Conservation (phyloP, 2,329 filamentous ascomycete genomes). For the Paecilomyces formosus region DNA sequence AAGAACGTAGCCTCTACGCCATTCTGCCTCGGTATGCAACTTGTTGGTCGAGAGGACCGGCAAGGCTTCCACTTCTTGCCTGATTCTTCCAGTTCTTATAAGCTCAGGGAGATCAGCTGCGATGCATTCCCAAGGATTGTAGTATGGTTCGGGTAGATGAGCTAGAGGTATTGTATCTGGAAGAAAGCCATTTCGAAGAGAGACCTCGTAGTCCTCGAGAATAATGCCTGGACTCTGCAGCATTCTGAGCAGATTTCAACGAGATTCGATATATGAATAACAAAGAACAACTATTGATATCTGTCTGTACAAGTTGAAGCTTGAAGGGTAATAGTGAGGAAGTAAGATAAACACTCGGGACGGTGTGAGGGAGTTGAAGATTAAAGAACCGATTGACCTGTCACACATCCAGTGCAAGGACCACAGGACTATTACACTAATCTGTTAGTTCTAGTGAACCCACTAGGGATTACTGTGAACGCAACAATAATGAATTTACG, state of each 20-base stretch:
- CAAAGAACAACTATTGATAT: not conserved
- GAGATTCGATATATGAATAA: not conserved
- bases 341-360: not conserved
- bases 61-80: constrained; percentile 65
- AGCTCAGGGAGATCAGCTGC: constrained; percentile 45
- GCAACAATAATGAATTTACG: not conserved
- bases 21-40: constrained; percentile 73
- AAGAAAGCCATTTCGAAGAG: constrained; percentile 65
- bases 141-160: constrained; percentile 72
- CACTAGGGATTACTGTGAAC: not conserved
- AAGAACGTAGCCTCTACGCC: constrained; percentile 73
- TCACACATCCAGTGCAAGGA: not conserved
- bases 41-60: constrained; percentile 70
- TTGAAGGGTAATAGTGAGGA: not conserved
- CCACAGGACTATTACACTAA: not conserved
- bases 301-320: not conserved
- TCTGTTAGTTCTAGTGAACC: not conserved
- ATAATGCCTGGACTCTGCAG: constrained; percentile 16
- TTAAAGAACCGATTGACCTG: not conserved
- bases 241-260: not conserved
- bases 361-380: not conserved
- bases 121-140: constrained; percentile 66
- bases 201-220: constrained; percentile 62
- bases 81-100: constrained; percentile 62
- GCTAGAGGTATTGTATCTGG: constrained; percentile 67